Conservation (phyloP, 257 asterid species). For the Solanum sitiens region DNA sequence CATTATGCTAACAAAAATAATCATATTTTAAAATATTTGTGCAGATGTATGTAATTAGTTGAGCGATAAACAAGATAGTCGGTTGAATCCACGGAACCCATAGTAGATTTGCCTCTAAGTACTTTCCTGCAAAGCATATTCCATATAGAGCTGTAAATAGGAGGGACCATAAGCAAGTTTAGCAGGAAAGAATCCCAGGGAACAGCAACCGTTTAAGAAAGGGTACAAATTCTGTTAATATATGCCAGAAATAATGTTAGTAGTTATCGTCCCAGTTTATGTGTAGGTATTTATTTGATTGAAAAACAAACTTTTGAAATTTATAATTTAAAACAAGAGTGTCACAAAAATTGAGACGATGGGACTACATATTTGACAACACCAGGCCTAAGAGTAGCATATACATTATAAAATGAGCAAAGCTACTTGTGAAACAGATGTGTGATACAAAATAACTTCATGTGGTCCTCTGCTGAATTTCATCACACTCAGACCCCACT, state of each 20-base stretch:
- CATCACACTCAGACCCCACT: neutral
- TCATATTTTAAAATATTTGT: too few relatives aligned
- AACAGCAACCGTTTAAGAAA: neutral
- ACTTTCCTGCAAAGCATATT: neutral
- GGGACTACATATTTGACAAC: neutral
- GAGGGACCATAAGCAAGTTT: neutral
- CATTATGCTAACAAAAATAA: too few relatives aligned
- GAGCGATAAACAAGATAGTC: neutral
- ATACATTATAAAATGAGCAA: neutral
- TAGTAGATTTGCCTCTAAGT: neutral
- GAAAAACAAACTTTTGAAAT: neutral
- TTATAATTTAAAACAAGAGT: neutral
- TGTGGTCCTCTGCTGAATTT: neutral
- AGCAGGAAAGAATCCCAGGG: neutral
- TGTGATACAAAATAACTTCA: neutral
- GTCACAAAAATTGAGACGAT: neutral
- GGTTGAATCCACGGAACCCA: neutral
- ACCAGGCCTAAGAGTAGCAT: neutral
- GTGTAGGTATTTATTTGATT: neutral
- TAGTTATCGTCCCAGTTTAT: neutral
- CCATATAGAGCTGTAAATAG: neutral
- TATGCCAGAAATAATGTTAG: neutral
- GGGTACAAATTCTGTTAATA: neutral
- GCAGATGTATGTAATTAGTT: too few relatives aligned
- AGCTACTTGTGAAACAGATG: neutral